Conservation (phyloP, 73 alveolate genomes). For the Blepharisma japonicum region DNA sequence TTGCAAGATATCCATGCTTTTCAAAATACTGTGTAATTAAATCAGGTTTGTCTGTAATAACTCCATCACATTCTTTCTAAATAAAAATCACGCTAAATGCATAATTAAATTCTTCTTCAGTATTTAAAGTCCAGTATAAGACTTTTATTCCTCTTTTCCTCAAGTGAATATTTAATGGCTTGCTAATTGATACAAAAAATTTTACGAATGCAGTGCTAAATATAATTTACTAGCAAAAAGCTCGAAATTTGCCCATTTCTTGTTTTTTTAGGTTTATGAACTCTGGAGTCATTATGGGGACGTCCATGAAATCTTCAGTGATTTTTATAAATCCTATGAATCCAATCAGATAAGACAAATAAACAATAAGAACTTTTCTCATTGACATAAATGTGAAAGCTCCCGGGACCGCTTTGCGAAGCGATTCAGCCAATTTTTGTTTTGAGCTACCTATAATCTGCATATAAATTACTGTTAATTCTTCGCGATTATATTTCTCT, state of each 20-base stretch:
- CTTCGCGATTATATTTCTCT: not conserved
- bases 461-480: slow-evolving; percentile 1
- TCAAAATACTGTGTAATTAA: too few relatives aligned
- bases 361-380: not conserved
- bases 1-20: too few relatives aligned
- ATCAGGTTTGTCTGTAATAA: not conserved
- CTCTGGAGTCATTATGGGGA: slow-evolving; percentile 13
- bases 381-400: not conserved
- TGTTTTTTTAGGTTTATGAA: not conserved
- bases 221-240: not conserved
- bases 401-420: not conserved
- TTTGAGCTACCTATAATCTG: not conserved
- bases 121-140: slow-evolving; percentile 20
- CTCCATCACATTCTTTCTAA: not conserved
- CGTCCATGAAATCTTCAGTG: not conserved
- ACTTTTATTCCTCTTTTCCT: not conserved
- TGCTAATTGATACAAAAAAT: not conserved
- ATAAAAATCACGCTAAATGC: not conserved
- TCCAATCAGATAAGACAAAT: slow-evolving; percentile 7
- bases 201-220: not conserved
- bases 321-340: not conserved
- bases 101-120: slow-evolving; percentile 1
- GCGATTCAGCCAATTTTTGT: not conserved
- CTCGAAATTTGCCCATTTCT: slow-evolving; percentile 7
- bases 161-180: slow-evolving; percentile 10